A percentile compares a stretch with the other conserved stretches of the same genome.
Conservation (phyloP, 1,284 basidiomycete species). For the Melanopsichium pennsylvanicum region DNA sequence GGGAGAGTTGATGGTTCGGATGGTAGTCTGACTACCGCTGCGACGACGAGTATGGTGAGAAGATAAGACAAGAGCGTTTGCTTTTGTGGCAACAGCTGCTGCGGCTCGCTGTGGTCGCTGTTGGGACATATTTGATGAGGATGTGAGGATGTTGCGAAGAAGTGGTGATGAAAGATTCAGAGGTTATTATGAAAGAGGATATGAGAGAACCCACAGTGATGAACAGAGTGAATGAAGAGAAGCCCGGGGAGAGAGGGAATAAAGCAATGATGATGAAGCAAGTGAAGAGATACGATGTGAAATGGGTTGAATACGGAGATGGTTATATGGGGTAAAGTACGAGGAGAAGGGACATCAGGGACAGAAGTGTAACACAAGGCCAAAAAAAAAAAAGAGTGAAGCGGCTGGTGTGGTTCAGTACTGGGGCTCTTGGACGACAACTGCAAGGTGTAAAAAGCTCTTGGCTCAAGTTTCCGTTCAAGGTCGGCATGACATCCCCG, state of each 20-base stretch:
- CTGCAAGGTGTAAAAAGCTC: too few relatives aligned
- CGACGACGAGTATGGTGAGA: slow-evolving; percentile 28
- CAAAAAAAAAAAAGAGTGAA: not conserved
- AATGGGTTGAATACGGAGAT: not conserved
- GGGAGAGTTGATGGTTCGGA: slow-evolving; percentile 30
- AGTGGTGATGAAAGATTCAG: not conserved
- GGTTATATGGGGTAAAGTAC: not conserved
- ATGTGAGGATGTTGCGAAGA: slow-evolving; percentile 1
- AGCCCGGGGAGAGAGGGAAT: not conserved
- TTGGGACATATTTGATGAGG: not conserved
- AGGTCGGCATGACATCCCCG: too few relatives aligned
- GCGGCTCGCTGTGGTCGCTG: slow-evolving; percentile 40
- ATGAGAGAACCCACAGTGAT: too few relatives aligned
- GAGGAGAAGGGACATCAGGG: not conserved
- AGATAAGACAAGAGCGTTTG: slow-evolving; percentile 19
- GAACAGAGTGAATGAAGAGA: not conserved
- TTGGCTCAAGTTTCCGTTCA: too few relatives aligned
- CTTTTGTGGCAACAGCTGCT: slow-evolving; percentile 31
- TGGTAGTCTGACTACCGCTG: slow-evolving; percentile 25
- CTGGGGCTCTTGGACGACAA: too few relatives aligned
- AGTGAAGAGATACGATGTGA: too few relatives aligned
- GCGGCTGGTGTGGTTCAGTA: not conserved
- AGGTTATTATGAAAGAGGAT: too few relatives aligned
- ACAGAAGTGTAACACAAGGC: slow-evolving; percentile 3
- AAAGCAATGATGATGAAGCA: not conserved